Conservation (phyloP, 345 rosid genomes). For the Salix brachista region DNA sequence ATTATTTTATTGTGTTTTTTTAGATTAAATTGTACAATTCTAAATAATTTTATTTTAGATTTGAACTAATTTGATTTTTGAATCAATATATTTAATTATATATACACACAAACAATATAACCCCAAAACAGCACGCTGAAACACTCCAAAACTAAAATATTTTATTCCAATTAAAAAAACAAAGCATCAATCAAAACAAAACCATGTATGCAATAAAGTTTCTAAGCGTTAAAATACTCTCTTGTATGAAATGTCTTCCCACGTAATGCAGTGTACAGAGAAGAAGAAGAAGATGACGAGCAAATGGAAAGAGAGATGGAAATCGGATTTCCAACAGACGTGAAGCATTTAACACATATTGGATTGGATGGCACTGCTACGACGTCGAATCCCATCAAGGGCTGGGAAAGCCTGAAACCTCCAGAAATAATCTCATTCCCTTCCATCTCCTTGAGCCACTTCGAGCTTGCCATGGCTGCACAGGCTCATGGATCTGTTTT, state of each 20-base stretch:
- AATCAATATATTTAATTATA: too few relatives aligned
- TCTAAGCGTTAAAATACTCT: not conserved
- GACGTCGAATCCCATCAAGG: not conserved
- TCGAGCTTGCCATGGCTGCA: slow-evolving; percentile 29
- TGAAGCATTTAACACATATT: slow-evolving; percentile 87
- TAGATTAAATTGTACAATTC: too few relatives aligned
- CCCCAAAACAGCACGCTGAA: too few relatives aligned
- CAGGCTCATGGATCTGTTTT: slow-evolving; percentile 7
- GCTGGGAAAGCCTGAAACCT: slow-evolving; percentile 9
- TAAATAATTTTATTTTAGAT: too few relatives aligned
- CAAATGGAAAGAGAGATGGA: slow-evolving; percentile 72
- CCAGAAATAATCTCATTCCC: slow-evolving; percentile 26
- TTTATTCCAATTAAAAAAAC: fast-evolving
- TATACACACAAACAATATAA: too few relatives aligned
- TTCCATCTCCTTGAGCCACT: slow-evolving; percentile 17
- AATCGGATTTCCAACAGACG: slow-evolving; percentile 92
- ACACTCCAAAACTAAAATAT: too few relatives aligned
- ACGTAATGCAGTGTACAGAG: not conserved
- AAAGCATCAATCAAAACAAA: too few relatives aligned
- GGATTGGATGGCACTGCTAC: slow-evolving; percentile 66
- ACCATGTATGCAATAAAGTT: not conserved
- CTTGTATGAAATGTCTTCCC: not conserved
- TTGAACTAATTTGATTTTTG: too few relatives aligned
- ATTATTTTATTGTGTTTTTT: too few relatives aligned
- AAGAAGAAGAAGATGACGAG: not conserved